phyloP scores from a whole-genome alignment of 2,329 filamentous ascomycete species.

The Fusarium sp. region DNA sequence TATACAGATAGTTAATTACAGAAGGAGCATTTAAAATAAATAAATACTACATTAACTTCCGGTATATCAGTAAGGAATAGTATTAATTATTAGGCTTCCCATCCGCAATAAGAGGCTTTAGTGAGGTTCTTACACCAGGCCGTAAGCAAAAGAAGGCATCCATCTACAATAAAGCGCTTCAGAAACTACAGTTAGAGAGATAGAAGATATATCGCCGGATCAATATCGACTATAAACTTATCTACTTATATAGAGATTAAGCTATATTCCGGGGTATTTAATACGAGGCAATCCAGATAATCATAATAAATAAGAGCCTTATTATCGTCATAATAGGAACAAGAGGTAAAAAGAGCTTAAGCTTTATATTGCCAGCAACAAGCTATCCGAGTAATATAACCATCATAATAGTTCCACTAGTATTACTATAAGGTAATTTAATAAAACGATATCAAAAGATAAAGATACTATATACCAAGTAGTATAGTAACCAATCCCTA shows the following conservation, averaged over 20 bases:
- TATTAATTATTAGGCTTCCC: neutral
- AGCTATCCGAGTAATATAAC: neutral
- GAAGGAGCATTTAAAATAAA: neutral
- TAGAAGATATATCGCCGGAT: too few relatives aligned
- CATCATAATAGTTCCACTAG: neutral
- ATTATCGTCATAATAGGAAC: conserved; percentile 5
- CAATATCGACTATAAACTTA: too few relatives aligned
- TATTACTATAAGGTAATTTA: too few relatives aligned
- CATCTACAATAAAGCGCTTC: too few relatives aligned
- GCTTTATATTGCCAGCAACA: conserved; percentile 8
- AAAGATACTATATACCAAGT: too few relatives aligned
- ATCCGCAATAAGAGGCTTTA: neutral
- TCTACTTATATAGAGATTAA: too few relatives aligned
- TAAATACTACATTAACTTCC: neutral
- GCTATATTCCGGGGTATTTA: too few relatives aligned
- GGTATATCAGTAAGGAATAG: neutral
- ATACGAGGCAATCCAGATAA: neutral
- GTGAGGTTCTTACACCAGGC: neutral
- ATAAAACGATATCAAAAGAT: too few relatives aligned
- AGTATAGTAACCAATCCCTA: too few relatives aligned
- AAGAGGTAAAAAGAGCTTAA: conserved; percentile 5
- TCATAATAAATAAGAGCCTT: conserved; percentile 10
- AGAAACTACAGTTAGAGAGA: too few relatives aligned
- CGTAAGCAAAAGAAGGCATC: too few relatives aligned
- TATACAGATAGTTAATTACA: neutral